Base-by-base conservation (phyloP, 106 monocot species). In the Platanthera zijinensis region DNA sequence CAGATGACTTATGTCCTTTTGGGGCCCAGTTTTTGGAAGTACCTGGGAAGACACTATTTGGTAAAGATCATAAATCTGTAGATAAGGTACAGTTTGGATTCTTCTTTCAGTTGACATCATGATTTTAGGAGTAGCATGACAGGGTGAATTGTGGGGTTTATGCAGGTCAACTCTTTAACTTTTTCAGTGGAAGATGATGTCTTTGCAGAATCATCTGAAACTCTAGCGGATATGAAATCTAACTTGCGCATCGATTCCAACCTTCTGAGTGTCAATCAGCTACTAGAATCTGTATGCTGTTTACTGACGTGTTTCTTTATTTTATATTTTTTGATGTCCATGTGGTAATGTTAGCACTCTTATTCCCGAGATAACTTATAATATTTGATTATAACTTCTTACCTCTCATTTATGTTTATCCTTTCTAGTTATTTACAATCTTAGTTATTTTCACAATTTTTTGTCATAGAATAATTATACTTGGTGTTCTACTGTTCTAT, bases 241-340 rank as follows among this genome's bases (percentile, higher is more conserved):
- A 77, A 74, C 19, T 48, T 78, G 13, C 28, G 77, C n/a, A 71
- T 54, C n/a, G 78, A 83, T 51, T 59, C 46, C 75, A 83, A 75
- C 57, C 87, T 89, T 77, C 77, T 95, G 62, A 83, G 84, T 86
- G 86, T 95, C 69, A 85, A 92, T 82, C 89, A 92, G 61, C 87
- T 95, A 53, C 87, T 95, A 15, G 92, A 89, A 75, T 89, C 89
- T 13, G 95, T 95, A 87, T 64, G 78, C 53, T 78, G 50, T 39
- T 39, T 39, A 39, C 39, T 39, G 39, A 39, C 39, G 2, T 39
- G 39, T 39, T 39, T 39, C 39, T 39, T 39, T 39, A 39, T 39
- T 39, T 39, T 39, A 39, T 39, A 39, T 39, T 39, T 39, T 39
- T 39, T 39, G 3, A 39, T 1, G 39, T 39, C 39, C 39, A 3